Percentiles rank a stretch among this genome's conserved stretches.
Conservation (phyloP, 202 grass and related monocot species). For the Bolboschoenoplectus hybrid region DNA sequence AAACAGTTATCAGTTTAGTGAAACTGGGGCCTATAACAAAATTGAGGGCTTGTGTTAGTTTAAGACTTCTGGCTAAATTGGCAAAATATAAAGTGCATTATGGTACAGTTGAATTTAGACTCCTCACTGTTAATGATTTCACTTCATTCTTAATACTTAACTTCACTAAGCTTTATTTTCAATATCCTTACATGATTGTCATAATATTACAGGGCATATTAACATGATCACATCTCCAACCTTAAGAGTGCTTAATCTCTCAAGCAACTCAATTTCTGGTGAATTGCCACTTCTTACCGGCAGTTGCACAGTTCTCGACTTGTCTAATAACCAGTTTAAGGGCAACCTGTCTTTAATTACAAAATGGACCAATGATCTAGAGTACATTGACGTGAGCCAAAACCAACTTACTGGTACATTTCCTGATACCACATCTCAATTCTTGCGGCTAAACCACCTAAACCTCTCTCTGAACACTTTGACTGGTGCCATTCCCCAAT, state of each 20-base stretch:
- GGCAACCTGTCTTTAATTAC: conserved; percentile 82
- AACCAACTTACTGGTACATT: conserved; percentile 77
- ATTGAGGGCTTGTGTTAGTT: neutral
- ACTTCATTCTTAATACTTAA: neutral
- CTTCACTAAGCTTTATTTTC: neutral
- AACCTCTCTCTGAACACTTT: conserved; percentile 88
- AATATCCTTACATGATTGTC: conserved; percentile 41
- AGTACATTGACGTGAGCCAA: conserved; percentile 87
- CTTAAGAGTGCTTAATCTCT: conserved; percentile 82
- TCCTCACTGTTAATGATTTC: neutral
- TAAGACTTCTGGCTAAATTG: neutral
- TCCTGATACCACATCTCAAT: conserved; percentile 78
- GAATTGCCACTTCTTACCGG: conserved; percentile 84
- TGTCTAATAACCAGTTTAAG: conserved; percentile 90
- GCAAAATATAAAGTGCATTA: conserved; percentile 21
- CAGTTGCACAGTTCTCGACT: conserved; percentile 83
- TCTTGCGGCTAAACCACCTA: conserved; percentile 83
- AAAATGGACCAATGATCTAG: conserved; percentile 84
- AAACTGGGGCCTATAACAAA: neutral
- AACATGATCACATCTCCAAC: conserved; percentile 99
- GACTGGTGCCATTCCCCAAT: conserved; percentile 56
- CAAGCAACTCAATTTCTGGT: conserved; percentile 87
- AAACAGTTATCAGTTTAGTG: neutral
- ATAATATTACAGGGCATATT: conserved; percentile 72
- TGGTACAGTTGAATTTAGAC: neutral